Evolutionary conservation across 2,329 filamentous ascomycete species (phyloP).

Genomic region (Aurifilum marmelostoma): DNA sequence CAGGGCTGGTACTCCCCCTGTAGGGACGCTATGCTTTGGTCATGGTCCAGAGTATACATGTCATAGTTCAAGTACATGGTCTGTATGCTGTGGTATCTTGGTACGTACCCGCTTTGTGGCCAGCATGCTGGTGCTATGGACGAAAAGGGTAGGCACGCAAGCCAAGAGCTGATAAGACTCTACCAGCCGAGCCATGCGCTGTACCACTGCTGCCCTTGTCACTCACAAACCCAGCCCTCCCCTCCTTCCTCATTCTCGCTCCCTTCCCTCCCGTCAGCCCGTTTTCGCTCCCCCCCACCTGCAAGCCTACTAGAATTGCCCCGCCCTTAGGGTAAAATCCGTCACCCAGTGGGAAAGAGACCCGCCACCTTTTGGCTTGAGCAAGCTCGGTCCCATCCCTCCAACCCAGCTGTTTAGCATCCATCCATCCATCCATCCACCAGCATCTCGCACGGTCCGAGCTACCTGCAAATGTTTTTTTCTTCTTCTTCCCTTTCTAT

Average conservation of each 20-base stretch:
- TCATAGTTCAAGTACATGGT: no score
- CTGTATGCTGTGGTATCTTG: background rate
- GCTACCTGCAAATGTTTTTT: background rate
- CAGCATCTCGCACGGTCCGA: background rate
- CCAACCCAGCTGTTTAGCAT: no score
- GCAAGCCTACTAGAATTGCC: background rate
- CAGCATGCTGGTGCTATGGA: background rate
- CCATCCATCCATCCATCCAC: no score
- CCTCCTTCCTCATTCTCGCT: conserved; percentile 12
- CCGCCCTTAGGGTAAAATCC: background rate
- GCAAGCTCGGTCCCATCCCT: no score
- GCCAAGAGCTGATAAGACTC: background rate
- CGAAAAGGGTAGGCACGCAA: conserved; percentile 1
- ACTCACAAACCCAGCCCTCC: background rate
- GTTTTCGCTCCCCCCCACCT: no score
- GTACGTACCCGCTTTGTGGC: background rate
- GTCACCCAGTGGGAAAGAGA: background rate
- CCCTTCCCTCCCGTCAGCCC: background rate
- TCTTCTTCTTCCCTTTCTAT: background rate
- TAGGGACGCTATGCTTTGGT: no score
- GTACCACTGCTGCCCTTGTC: background rate
- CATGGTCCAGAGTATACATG: no score
- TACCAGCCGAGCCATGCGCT: background rate
- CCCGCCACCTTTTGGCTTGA: background rate
- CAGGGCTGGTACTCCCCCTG: background rate